These are phyloP conservation scores for Chaetoceros muelleri DNA, from an alignment of 108 stramenopile species.

Conservation along the genomic window DNA sequence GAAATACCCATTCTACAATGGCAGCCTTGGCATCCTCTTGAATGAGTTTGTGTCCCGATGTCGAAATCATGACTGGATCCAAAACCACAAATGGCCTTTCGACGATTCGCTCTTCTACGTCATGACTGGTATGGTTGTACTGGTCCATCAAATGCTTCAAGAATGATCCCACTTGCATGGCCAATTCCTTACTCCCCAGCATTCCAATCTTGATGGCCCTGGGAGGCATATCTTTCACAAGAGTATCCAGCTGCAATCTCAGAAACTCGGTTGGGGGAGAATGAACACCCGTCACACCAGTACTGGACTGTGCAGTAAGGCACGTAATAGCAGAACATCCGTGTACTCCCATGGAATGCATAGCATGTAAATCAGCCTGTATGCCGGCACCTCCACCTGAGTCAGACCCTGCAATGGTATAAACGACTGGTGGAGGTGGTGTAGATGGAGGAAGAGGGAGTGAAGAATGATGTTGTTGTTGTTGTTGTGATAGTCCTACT, in stretches of 20 bases:
- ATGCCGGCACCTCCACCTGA: slow-evolving; percentile 94
- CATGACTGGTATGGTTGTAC: not conserved
- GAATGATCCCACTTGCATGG: slow-evolving; percentile 50
- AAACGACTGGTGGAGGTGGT: slow-evolving; percentile 64
- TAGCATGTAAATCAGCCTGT: slow-evolving; percentile 88
- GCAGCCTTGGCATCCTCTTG: slow-evolving; percentile 62
- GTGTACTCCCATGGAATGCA: slow-evolving; percentile 74
- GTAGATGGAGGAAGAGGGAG: not conserved
- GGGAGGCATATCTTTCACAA: slow-evolving; percentile 69
- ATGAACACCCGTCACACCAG: slow-evolving; percentile 62
- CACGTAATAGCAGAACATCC: slow-evolving; percentile 90
- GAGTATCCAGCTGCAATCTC: slow-evolving; percentile 39
- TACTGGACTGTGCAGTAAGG: slow-evolving; percentile 79
- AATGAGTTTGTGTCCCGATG: slow-evolving; percentile 72
- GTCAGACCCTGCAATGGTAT: slow-evolving; percentile 91
- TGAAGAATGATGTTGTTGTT: no score
- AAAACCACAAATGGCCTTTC: slow-evolving; percentile 58
- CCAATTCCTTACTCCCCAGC: slow-evolving; percentile 70
- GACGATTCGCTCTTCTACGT: not conserved
- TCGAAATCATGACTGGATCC: slow-evolving; percentile 93
- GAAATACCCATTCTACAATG: slow-evolving; percentile 68
- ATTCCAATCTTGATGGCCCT: slow-evolving; percentile 85
- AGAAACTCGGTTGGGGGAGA: slow-evolving; percentile 47
- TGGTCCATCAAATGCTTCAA: slow-evolving; percentile 26
- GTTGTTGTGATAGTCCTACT: no score